Evolutionary conservation across 768 basidiomycete genomes (phyloP).

Genomic region (Pulveroboletus sp.): DNA sequence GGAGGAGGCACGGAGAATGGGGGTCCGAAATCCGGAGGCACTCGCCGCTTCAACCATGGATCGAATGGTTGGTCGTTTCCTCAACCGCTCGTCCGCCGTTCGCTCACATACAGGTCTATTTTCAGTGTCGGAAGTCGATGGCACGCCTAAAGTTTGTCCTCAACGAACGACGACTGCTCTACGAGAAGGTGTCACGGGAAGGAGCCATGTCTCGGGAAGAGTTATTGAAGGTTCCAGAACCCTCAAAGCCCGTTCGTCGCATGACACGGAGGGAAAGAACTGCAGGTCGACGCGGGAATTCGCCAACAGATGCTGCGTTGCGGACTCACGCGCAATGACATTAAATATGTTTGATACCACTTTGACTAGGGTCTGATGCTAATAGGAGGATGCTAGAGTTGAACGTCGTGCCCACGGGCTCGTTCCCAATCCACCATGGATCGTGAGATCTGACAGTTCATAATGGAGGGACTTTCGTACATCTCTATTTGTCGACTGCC

Average conservation of each 20-base stretch:
- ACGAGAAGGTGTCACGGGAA: conserved; percentile 40
- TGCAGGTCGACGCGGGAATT: conserved; percentile 13
- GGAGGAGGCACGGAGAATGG: conserved; percentile 69
- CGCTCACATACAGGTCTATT: conserved; percentile 3
- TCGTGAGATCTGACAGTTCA: conserved; percentile 69
- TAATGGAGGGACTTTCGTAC: conserved; percentile 64
- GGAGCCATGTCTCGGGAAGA: conserved; percentile 21
- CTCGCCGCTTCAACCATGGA: conserved; percentile 34
- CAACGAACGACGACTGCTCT: conserved; percentile 84
- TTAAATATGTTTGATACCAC: conserved; percentile 10
- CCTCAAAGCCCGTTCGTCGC: conserved; percentile 8
- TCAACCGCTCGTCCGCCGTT: background rate
- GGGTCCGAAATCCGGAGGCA: conserved; percentile 33
- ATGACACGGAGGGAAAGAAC: conserved; percentile 22
- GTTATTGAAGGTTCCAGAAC: conserved; percentile 12
- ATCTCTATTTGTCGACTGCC: conserved; percentile 64
- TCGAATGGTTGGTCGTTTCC: conserved; percentile 39
- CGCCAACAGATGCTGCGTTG: conserved; percentile 5
- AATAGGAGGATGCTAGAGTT: conserved; percentile 10
- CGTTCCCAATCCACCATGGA: conserved; percentile 68
- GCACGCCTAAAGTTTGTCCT: conserved; percentile 92
- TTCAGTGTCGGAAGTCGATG: conserved; percentile 89
- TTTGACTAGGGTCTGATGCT: background rate
- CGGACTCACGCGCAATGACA: background rate
- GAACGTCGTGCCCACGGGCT: conserved; percentile 15